Evolutionary conservation across 108 stramenopile species (phyloP).

Genomic region (Pseudonitzschia pungens): DNA sequence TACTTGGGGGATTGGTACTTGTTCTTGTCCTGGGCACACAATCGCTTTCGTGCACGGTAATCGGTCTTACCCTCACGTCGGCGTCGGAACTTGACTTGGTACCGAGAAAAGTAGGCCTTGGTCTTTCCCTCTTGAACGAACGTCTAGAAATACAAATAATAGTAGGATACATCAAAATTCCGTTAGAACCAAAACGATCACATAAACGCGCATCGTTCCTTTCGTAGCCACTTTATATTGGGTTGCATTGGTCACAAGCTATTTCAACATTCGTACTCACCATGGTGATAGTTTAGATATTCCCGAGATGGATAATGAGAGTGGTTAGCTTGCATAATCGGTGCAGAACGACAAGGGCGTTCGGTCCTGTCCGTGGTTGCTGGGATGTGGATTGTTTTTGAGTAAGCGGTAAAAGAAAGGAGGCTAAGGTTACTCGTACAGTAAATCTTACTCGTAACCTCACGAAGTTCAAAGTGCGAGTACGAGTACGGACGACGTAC

Average conservation of each 20-base stretch:
- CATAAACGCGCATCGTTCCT: too few species aligned
- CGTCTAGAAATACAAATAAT: constrained; percentile 15
- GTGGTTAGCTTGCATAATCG: background rate
- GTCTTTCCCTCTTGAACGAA: constrained; percentile 96
- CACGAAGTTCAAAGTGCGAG: too few species aligned
- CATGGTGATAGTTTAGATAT: background rate
- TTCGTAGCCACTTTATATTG: too few species aligned
- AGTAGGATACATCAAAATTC: background rate
- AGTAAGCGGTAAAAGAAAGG: constrained; percentile 13
- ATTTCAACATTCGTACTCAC: background rate
- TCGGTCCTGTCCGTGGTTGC: background rate
- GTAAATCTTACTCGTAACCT: background rate
- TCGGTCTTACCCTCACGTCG: constrained; percentile 99
- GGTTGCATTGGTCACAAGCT: background rate
- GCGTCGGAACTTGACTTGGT: constrained; percentile 99
- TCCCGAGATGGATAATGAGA: background rate
- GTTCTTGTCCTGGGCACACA: constrained; percentile 98
- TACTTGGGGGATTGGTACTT: constrained; percentile 99
- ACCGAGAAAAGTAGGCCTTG: constrained; percentile 98
- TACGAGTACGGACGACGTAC: too few species aligned
- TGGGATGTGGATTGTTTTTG: background rate
- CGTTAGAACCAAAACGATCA: too few species aligned
- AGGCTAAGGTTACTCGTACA: background rate
- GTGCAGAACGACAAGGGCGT: background rate
- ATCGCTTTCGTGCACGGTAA: constrained; percentile 98